These are phyloP conservation scores for Zymoseptoria brevis DNA, from an alignment of 2,329 filamentous ascomycete species.

Conservation along the genomic window DNA sequence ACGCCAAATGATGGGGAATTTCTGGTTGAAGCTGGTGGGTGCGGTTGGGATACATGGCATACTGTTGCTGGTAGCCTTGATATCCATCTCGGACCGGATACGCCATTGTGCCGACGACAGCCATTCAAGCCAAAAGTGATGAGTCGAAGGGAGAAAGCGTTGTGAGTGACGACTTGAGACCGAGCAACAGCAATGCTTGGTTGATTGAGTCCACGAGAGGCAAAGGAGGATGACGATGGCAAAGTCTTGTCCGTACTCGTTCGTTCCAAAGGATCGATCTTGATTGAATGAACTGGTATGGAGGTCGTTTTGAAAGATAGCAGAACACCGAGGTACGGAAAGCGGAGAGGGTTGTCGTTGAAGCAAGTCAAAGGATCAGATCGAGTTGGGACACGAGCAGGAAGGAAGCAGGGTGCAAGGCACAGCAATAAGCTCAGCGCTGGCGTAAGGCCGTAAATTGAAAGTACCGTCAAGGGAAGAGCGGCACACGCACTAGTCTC, in stretches of 20 bases:
- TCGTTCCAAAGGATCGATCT: not conserved
- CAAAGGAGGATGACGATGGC: not conserved
- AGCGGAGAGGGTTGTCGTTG: not conserved
- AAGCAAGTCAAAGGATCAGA: not conserved
- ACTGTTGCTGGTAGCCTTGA: slow-evolving; percentile 22
- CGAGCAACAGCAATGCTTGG: not conserved
- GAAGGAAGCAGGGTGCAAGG: slow-evolving; percentile 4
- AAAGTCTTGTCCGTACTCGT: not conserved
- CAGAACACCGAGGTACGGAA: not conserved
- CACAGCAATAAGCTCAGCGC: slow-evolving; percentile 10
- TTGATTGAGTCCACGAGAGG: not conserved
- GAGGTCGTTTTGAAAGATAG: not conserved
- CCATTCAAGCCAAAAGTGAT: slow-evolving; percentile 17
- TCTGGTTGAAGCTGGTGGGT: slow-evolving; percentile 15
- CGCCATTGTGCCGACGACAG: slow-evolving; percentile 25
- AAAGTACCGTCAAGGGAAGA: slow-evolving; percentile 11
- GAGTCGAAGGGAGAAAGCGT: not conserved
- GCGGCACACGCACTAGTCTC: slow-evolving; percentile 10
- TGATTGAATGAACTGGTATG: not conserved
- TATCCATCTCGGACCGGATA: slow-evolving; percentile 22
- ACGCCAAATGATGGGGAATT: slow-evolving; percentile 11
- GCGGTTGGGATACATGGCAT: slow-evolving; percentile 22
- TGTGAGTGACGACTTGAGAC: slow-evolving; percentile 1
- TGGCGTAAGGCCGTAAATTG: slow-evolving; percentile 19
- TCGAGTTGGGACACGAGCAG: slow-evolving; percentile 10